A percentile compares a stretch with the other conserved stretches of the same genome.
Evolutionary conservation across 1,284 basidiomycete genomes (phyloP).

Genomic region (Pseudozyma flocculosa): DNA sequence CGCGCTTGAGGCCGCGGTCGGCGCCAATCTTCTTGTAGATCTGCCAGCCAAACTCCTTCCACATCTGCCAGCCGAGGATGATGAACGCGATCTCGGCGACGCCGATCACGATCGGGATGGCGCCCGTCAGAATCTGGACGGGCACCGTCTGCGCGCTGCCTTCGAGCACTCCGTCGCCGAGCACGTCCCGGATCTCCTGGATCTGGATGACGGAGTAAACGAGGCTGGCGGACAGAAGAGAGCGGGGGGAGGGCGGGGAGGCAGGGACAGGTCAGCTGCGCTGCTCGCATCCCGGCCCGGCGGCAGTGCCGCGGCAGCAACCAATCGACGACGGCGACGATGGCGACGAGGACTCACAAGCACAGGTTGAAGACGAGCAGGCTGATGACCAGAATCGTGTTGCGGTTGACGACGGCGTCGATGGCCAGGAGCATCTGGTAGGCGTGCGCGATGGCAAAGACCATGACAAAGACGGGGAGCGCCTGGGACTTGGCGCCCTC

Average conservation of each 20-base stretch:
- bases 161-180: conserved; percentile 40
- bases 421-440: conserved; percentile 47
- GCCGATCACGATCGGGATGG: conserved; percentile 46
- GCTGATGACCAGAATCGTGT: conserved; percentile 45
- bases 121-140: conserved; percentile 47
- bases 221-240: too few relatives aligned
- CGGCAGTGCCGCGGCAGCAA: too few relatives aligned
- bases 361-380: conserved; percentile 43
- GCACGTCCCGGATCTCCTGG: conserved; percentile 44
- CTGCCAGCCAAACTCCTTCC: conserved; percentile 50
- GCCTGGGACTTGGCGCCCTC: conserved; percentile 34
- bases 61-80: conserved; percentile 36
- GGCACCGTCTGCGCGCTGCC: conserved; percentile 44
- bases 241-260: too few relatives aligned
- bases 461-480: conserved; percentile 45
- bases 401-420: conserved; percentile 45
- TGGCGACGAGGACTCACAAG: conserved; percentile 30
- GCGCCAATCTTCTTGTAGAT: conserved; percentile 51
- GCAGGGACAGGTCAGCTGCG: too few relatives aligned
- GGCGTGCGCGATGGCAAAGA: conserved; percentile 45
- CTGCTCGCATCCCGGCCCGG: too few relatives aligned
- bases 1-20: conserved; percentile 36
- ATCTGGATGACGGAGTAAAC: conserved; percentile 50
- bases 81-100: conserved; percentile 35
- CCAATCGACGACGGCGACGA: too few relatives aligned